Percentiles rank a stretch among this genome's conserved stretches.
Evolutionary conservation across 2,329 filamentous ascomycete species (phyloP).

Genomic region (Aureobasidium sp.): DNA sequence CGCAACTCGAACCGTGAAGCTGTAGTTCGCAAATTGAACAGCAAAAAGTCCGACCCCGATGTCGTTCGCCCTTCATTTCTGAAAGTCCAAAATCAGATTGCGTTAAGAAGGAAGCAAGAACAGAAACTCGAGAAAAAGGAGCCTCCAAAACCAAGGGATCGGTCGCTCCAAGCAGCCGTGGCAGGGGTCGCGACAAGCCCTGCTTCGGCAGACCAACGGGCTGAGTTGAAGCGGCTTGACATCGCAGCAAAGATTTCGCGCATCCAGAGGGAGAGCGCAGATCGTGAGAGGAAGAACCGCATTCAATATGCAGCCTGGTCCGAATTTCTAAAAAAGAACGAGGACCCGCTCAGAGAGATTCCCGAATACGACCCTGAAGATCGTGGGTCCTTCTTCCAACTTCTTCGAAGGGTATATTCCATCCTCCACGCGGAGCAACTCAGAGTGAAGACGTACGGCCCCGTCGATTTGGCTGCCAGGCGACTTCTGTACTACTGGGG

Average conservation of each 20-base stretch:
- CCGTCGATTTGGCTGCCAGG: no score
- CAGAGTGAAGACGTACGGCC: neutral
- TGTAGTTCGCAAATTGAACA: neutral
- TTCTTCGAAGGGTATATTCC: neutral
- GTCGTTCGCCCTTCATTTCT: neutral
- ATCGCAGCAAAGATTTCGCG: no score
- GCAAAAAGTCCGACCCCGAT: neutral
- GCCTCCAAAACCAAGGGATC: no score
- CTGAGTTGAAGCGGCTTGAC: no score
- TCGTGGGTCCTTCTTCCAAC: neutral
- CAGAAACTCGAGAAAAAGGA: no score
- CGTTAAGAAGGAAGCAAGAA: no score
- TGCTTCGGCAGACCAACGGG: no score
- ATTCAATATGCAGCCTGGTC: neutral
- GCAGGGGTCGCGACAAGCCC: no score
- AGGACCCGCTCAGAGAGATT: neutral
- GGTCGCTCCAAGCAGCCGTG: no score
- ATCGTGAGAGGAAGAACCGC: neutral
- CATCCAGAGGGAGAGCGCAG: neutral
- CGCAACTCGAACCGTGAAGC: slow-evolving; percentile 10
- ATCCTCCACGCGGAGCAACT: neutral
- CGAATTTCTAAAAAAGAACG: neutral
- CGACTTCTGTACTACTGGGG: no score
- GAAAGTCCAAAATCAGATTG: no score
- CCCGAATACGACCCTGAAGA: neutral